A percentile compares a stretch with the other conserved stretches of the same genome.
These are phyloP conservation scores for Euphorbia schlechtendalii DNA, from an alignment of 441 rosid genomes.

Conservation along the genomic window DNA sequence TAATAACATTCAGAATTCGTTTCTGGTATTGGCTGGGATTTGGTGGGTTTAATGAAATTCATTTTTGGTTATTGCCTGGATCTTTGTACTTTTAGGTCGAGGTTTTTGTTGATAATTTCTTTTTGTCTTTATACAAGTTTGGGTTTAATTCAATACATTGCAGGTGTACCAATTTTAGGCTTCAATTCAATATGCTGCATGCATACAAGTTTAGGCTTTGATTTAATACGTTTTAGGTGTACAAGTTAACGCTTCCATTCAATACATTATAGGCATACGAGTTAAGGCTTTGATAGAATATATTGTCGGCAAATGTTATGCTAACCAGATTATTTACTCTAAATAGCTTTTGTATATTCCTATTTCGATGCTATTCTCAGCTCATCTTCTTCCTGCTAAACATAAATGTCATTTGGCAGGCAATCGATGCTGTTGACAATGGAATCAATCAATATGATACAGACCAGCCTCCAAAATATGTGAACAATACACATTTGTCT, in stretches of 20 bases:
- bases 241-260: too few species aligned
- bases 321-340: neutral
- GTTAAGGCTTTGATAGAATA: neutral
- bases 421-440: conserved; percentile 85
- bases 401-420: conserved; percentile 28
- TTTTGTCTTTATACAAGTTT: neutral
- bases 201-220: neutral
- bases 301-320: neutral
- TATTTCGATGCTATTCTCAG: neutral
- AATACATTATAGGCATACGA: neutral
- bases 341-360: neutral
- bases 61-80: neutral
- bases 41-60: neutral
- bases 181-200: neutral
- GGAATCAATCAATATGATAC: conserved; percentile 80
- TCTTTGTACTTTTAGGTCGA: neutral
- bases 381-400: neutral
- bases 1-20: neutral
- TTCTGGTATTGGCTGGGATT: too few species aligned
- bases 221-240: neutral
- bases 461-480: conserved; percentile 77
- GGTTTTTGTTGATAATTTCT: neutral
- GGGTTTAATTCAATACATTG: too few species aligned
- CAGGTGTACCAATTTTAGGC: neutral
- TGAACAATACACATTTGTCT: conserved; percentile 78